Percentiles rank a stretch among this genome's conserved stretches.
Evolutionary conservation across 495 filamentous ascomycete species (phyloP).

Genomic region (Penicillium canariense): DNA sequence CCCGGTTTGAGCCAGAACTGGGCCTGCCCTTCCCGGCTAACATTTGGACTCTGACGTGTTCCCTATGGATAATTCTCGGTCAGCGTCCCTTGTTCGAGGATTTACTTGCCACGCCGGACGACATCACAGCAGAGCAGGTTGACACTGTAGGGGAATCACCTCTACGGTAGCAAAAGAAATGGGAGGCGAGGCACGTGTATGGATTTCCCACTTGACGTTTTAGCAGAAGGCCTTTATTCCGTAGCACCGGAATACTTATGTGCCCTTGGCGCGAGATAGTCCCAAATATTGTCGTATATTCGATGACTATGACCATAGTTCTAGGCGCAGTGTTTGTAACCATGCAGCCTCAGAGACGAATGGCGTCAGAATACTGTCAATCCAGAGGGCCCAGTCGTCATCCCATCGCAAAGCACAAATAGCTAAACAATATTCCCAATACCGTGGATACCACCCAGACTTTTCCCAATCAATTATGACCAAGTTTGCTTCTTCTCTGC

Average conservation of each 20-base stretch:
- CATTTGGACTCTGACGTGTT: slow-evolving; percentile 37
- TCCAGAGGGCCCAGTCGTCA: slow-evolving; percentile 37
- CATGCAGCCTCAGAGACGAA: neutral
- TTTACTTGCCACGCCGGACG: slow-evolving; percentile 19
- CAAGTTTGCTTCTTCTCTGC: slow-evolving; percentile 21
- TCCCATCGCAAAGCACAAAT: slow-evolving; percentile 26
- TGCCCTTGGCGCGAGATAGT: neutral
- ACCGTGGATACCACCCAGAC: slow-evolving; percentile 41
- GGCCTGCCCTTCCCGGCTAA: slow-evolving; percentile 32
- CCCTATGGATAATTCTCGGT: slow-evolving; percentile 30
- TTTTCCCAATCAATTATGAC: slow-evolving; percentile 46
- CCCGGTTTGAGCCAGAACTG: slow-evolving; percentile 22
- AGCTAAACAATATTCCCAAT: slow-evolving; percentile 45
- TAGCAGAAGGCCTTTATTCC: neutral
- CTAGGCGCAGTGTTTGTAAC: neutral
- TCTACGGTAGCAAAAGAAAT: slow-evolving; percentile 23
- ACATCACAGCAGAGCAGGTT: slow-evolving; percentile 27
- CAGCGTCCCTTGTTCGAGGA: slow-evolving; percentile 16
- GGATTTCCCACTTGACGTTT: too few relatives aligned
- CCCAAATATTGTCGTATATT: neutral
- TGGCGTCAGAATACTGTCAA: slow-evolving; percentile 26
- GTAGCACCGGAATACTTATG: neutral
- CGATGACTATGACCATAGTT: neutral
- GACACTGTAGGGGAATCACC: slow-evolving; percentile 22
- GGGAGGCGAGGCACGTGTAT: slow-evolving; percentile 12